Conservation (phyloP, 164 flowering plant species). For the Vitis rupestris region DNA sequence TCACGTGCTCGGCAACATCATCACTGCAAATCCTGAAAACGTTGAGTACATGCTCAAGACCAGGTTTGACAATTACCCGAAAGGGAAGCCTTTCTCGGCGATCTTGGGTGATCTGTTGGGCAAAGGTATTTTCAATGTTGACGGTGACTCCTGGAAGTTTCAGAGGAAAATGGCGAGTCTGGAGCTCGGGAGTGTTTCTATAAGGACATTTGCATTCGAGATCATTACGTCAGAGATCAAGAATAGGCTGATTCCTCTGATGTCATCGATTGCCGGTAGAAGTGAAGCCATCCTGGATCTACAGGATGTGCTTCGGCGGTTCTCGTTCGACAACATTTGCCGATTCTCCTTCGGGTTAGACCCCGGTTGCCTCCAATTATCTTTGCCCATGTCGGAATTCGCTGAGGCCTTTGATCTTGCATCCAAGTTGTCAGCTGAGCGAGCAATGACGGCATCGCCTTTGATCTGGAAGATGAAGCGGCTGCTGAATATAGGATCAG, state of each 20-base stretch:
- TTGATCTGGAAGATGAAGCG: constrained; percentile 56
- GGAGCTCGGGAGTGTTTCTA: constrained; percentile 50
- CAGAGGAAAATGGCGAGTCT: constrained; percentile 67
- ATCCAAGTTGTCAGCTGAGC: constrained; percentile 46
- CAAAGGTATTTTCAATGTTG: constrained; percentile 75
- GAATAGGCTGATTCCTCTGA: constrained; percentile 38
- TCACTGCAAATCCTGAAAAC: constrained; percentile 73
- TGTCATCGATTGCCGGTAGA: constrained; percentile 18
- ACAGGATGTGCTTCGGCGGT: constrained; percentile 59
- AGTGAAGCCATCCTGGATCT: constrained; percentile 32
- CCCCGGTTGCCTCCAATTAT: constrained; percentile 45
- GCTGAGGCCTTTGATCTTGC: constrained; percentile 61
- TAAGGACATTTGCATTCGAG: constrained; percentile 46
- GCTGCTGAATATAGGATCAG: constrained; percentile 44
- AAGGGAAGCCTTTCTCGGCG: constrained; percentile 60
- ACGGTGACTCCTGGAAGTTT: constrained; percentile 69
- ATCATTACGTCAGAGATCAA: constrained; percentile 31
- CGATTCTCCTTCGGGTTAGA: constrained; percentile 65
- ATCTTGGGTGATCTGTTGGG: constrained; percentile 79
- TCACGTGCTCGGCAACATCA: constrained; percentile 58
- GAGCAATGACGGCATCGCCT: constrained; percentile 39
- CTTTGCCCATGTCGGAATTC: constrained; percentile 41
- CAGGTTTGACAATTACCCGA: constrained; percentile 74
- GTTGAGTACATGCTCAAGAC: constrained; percentile 76
- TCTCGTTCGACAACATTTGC: constrained; percentile 63